phyloP scores from a whole-genome alignment of 805 yeast species.

The Metschnikowia corniflorae region DNA sequence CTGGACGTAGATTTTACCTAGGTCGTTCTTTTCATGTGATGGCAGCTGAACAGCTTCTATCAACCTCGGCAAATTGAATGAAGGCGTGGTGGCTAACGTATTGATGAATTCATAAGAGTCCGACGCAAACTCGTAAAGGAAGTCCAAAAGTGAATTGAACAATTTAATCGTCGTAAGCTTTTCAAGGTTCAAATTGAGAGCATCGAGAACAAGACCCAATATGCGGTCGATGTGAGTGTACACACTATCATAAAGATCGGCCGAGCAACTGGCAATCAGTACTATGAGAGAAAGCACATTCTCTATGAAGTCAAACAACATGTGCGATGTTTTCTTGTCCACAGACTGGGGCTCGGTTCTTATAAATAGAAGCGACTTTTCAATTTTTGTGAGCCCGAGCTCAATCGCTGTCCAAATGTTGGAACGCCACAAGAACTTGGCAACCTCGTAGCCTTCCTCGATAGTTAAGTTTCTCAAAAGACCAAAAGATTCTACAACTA shows the following conservation, averaged over 20 bases:
- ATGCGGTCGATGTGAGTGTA: slow-evolving; percentile 41
- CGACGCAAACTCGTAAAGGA: slow-evolving; percentile 57
- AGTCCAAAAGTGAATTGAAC: slow-evolving; percentile 52
- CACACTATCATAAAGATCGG: slow-evolving; percentile 46
- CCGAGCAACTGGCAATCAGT: slow-evolving; percentile 62
- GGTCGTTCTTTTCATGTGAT: slow-evolving; percentile 19
- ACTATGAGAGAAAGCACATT: slow-evolving; percentile 67
- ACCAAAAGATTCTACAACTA: slow-evolving; percentile 78
- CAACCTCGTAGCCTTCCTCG: slow-evolving; percentile 85
- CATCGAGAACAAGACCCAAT: slow-evolving; percentile 33
- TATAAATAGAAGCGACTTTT: slow-evolving; percentile 45
- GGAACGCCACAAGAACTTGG: slow-evolving; percentile 71
- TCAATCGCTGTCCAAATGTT: slow-evolving; percentile 67
- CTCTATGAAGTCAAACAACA: slow-evolving; percentile 66
- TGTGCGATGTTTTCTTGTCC: slow-evolving; percentile 24
- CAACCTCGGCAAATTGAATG: slow-evolving; percentile 19
- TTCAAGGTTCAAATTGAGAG: slow-evolving; percentile 36
- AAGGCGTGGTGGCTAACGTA: slow-evolving; percentile 18
- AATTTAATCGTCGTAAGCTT: slow-evolving; percentile 36
- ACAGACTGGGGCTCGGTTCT: slow-evolving; percentile 20
- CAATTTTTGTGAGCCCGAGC: slow-evolving; percentile 48
- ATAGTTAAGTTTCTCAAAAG: slow-evolving; percentile 73
- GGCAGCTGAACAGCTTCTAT: slow-evolving; percentile 17
- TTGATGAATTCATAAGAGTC: slow-evolving; percentile 54
- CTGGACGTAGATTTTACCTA: slow-evolving; percentile 36